These are phyloP conservation scores for Bryoglossum gracile DNA, from an alignment of 495 filamentous ascomycete species.

Conservation along the genomic window DNA sequence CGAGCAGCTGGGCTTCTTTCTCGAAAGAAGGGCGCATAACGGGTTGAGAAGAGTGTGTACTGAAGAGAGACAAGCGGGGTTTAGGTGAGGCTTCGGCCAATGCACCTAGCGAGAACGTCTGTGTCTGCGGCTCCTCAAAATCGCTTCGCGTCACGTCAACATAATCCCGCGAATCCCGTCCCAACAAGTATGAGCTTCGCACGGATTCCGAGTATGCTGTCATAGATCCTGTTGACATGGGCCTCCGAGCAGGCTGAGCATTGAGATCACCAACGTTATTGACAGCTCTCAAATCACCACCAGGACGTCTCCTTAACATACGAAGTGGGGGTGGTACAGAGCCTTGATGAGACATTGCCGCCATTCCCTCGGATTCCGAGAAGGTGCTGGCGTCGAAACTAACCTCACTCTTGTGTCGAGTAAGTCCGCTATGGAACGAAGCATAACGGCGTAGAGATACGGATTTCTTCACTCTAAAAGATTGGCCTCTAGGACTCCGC, in stretches of 20 bases:
- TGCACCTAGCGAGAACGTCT: slow-evolving; percentile 52
- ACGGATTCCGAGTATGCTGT: slow-evolving; percentile 63
- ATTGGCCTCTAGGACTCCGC: slow-evolving; percentile 3
- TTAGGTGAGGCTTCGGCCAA: slow-evolving; percentile 42
- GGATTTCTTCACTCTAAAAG: slow-evolving; percentile 23
- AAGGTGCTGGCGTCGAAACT: slow-evolving; percentile 53
- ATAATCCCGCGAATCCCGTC: slow-evolving; percentile 31
- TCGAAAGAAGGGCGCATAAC: slow-evolving; percentile 83
- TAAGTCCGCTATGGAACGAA: slow-evolving; percentile 67
- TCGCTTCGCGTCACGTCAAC: slow-evolving; percentile 38
- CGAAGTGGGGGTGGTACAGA: slow-evolving; percentile 42
- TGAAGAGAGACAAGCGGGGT: slow-evolving; percentile 53
- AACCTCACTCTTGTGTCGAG: slow-evolving; percentile 47
- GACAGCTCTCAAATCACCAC: slow-evolving; percentile 79
- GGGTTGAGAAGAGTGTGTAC: slow-evolving; percentile 62
- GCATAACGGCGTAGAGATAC: slow-evolving; percentile 41
- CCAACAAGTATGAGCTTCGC: slow-evolving; percentile 48
- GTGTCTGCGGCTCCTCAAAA: slow-evolving; percentile 29
- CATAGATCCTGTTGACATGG: slow-evolving; percentile 65
- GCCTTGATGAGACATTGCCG: slow-evolving; percentile 5
- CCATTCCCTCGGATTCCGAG: slow-evolving; percentile 33
- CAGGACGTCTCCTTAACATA: slow-evolving; percentile 76
- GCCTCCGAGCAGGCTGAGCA: slow-evolving; percentile 41
- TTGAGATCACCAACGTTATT: slow-evolving; percentile 66
- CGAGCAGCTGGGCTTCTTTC: slow-evolving; percentile 79